phyloP scores from a whole-genome alignment of 2,329 filamentous ascomycete genomes.

The Neonectria coccinea region DNA sequence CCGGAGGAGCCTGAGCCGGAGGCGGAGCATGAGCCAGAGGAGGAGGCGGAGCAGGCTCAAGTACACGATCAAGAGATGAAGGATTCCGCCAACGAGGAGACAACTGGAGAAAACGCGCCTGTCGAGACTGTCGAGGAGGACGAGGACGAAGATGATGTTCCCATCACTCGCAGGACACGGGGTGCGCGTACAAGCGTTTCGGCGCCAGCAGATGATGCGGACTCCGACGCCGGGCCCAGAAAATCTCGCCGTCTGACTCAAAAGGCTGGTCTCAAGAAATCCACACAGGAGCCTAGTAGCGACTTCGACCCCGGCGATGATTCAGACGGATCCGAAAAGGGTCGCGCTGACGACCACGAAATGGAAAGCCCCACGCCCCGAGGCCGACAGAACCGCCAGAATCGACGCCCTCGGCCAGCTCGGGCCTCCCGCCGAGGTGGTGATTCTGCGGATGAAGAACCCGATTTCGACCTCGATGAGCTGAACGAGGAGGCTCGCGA shows the following conservation, averaged over 20 bases:
- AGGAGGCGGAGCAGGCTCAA: constrained; percentile 43
- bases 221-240: constrained; percentile 48
- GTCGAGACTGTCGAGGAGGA: constrained; percentile 49
- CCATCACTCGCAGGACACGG: constrained; percentile 60
- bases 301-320: constrained; percentile 72
- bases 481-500: constrained; percentile 75
- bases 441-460: constrained; percentile 69
- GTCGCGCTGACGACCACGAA: constrained; percentile 57
- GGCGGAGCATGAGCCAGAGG: constrained; percentile 38
- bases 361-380: constrained; percentile 62
- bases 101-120: constrained; percentile 48
- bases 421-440: constrained; percentile 61
- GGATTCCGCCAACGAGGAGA: constrained; percentile 42
- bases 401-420: constrained; percentile 55
- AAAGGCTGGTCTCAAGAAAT: constrained; percentile 58
- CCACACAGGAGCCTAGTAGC: constrained; percentile 66
- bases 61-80: constrained; percentile 37
- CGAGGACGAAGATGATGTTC: constrained; percentile 64
- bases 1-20: neutral
- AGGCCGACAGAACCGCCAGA: constrained; percentile 59
- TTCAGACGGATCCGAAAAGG: constrained; percentile 62
- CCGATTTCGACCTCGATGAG: constrained; percentile 71
- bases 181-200: constrained; percentile 49
- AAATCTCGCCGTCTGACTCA: constrained; percentile 61
- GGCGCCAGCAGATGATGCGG: constrained; percentile 47